Conservation (phyloP, 345 rosid genomes). For the Citrus sp. region DNA sequence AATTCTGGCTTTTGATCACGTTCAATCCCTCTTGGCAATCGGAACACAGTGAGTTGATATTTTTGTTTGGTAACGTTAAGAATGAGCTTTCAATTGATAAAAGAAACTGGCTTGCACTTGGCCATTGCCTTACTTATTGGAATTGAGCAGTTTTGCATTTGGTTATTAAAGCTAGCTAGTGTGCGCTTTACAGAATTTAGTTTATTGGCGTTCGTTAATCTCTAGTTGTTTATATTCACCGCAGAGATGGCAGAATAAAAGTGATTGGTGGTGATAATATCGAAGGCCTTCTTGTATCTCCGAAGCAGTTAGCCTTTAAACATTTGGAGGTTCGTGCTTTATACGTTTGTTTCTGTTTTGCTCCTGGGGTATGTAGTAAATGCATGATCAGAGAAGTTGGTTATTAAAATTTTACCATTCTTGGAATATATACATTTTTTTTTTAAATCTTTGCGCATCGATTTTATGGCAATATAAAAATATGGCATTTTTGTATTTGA, state of each 20-base stretch:
- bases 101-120: not conserved
- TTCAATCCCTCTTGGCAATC: slow-evolving; percentile 74
- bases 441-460: not conserved
- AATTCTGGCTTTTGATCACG: slow-evolving; percentile 69
- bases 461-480: not conserved
- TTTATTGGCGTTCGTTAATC: not conserved
- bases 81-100: not conserved
- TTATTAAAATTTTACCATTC: not conserved
- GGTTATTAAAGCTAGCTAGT: not conserved
- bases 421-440: not conserved
- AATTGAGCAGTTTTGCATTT: not conserved
- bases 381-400: not conserved
- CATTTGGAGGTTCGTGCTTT: slow-evolving; percentile 56
- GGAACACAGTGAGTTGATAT: slow-evolving; percentile 68
- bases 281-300: slow-evolving; percentile 75
- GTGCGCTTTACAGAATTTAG: not conserved
- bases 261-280: slow-evolving; percentile 76
- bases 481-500: not conserved
- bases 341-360: not conserved
- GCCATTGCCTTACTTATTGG: not conserved
- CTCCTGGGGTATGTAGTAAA: not conserved
- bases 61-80: not conserved
- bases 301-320: slow-evolving; percentile 66
- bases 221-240: not conserved
- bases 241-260: slow-evolving; percentile 89